Evolutionary conservation across 2,329 filamentous ascomycete species (phyloP).

Genomic region (Drechslera avenae): DNA sequence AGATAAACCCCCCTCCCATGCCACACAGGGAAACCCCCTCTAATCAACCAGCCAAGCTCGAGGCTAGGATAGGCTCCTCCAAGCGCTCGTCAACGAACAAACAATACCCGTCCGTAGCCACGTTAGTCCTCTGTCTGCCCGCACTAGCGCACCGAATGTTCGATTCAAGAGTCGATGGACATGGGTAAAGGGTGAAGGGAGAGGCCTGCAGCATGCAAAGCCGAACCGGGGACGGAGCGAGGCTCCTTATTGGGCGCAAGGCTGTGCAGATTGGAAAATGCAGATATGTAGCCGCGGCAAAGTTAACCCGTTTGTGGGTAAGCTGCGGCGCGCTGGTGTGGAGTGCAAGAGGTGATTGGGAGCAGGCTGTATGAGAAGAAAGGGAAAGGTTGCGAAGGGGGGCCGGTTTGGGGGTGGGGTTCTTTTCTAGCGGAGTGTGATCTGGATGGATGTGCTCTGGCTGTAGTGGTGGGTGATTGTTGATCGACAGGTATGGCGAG

Average conservation of each 20-base stretch:
- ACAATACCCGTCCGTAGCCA: too few relatives aligned
- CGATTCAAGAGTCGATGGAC: slow-evolving; percentile 13
- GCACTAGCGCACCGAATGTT: slow-evolving; percentile 18
- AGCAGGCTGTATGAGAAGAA: background rate
- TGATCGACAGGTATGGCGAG: too few relatives aligned
- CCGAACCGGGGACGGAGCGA: too few relatives aligned
- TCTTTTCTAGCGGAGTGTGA: too few relatives aligned
- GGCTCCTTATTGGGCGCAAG: slow-evolving; percentile 2
- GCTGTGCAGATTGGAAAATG: slow-evolving; percentile 11
- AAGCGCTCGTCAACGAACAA: slow-evolving; percentile 1
- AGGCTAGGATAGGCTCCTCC: slow-evolving; percentile 1
- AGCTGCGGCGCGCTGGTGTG: slow-evolving; percentile 6
- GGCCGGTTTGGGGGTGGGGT: too few relatives aligned
- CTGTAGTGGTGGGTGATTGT: too few relatives aligned
- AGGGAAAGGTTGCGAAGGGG: background rate
- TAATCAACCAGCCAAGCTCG: background rate
- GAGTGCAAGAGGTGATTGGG: slow-evolving; percentile 2
- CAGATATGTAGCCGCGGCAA: slow-evolving; percentile 25
- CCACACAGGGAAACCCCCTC: background rate
- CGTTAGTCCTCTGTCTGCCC: too few relatives aligned
- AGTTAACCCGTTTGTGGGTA: slow-evolving; percentile 11
- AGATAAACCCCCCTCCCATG: too few relatives aligned
- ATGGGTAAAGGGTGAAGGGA: slow-evolving; percentile 12
- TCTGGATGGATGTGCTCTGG: too few relatives aligned
- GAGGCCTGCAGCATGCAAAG: slow-evolving; percentile 9